These are phyloP conservation scores for Fraxinus nigra DNA, from an alignment of 305 asterid species.

Conservation along the genomic window DNA sequence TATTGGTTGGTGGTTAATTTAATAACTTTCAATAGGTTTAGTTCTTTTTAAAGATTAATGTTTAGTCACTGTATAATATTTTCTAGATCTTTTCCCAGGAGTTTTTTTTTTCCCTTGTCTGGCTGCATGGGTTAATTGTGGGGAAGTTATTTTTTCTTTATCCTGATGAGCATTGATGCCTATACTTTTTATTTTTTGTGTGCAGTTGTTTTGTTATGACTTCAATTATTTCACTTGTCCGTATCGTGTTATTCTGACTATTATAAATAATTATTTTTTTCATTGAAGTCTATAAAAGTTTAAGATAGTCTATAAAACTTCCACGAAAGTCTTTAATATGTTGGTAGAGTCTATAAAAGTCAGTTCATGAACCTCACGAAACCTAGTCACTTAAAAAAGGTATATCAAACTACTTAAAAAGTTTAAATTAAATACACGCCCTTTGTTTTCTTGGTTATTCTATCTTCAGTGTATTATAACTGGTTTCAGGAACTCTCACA, in stretches of 20 bases:
- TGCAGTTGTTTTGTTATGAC: background rate
- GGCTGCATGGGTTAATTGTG: background rate
- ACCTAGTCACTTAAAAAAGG: background rate
- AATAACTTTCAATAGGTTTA: background rate
- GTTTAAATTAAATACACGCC: too few relatives aligned
- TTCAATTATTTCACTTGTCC: background rate
- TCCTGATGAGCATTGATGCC: background rate
- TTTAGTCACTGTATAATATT: background rate
- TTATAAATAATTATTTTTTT: background rate
- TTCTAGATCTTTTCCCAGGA: background rate
- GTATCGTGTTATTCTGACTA: background rate
- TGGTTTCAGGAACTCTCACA: background rate
- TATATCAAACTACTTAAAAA: background rate
- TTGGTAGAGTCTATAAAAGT: background rate
- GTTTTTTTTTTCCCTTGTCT: background rate
- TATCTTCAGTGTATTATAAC: background rate
- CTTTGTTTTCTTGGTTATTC: background rate
- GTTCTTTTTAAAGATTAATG: background rate
- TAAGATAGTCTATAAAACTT: background rate
- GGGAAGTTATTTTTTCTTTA: background rate
- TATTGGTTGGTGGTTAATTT: background rate
- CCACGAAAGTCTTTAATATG: background rate
- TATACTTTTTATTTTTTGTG: background rate
- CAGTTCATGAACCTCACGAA: background rate
- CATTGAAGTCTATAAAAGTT: background rate